These are phyloP conservation scores for Epichloe amarillans DNA, from an alignment of 2,329 filamentous ascomycete genomes.

Conservation along the genomic window DNA sequence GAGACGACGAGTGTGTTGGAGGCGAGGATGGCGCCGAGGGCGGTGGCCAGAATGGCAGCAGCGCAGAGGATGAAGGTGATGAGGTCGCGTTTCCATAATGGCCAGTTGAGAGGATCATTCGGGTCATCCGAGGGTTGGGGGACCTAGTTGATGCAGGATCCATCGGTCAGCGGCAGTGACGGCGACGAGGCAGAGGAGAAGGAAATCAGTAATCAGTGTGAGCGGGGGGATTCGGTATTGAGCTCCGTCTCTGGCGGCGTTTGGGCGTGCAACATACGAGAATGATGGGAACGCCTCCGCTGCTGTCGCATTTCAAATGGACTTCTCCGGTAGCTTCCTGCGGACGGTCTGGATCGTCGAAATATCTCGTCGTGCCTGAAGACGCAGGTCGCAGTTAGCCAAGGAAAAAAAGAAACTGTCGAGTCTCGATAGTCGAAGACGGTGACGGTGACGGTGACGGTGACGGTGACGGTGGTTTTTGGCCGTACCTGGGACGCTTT, in stretches of 20 bases:
- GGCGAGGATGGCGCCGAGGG: slow-evolving; percentile 74
- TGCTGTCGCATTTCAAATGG: slow-evolving; percentile 59
- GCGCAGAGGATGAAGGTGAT: slow-evolving; percentile 70
- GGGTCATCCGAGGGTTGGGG: slow-evolving; percentile 86
- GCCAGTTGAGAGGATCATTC: slow-evolving; percentile 80
- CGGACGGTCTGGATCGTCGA: slow-evolving; percentile 41
- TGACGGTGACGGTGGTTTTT: too few species aligned
- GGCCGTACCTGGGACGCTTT: slow-evolving; percentile 61
- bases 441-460: too few species aligned
- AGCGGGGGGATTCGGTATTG: neutral
- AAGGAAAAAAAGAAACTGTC: neutral
- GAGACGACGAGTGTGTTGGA: slow-evolving; percentile 74
- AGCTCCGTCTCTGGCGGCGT: neutral
- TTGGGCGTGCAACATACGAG: slow-evolving; percentile 38
- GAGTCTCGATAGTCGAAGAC: too few species aligned
- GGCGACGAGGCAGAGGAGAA: neutral
- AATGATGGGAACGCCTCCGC: slow-evolving; percentile 55
- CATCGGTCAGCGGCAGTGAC: neutral
- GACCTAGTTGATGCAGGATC: slow-evolving; percentile 19
- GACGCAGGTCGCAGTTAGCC: slow-evolving; percentile 2
- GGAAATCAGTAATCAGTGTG: too few species aligned
- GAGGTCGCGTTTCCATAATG: slow-evolving; percentile 70
- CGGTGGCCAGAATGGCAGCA: slow-evolving; percentile 69
- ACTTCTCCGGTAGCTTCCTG: slow-evolving; percentile 27
- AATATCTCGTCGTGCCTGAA: slow-evolving; percentile 50